phyloP scores from a whole-genome alignment of 495 filamentous ascomycete genomes.

The Xylaria castorea region DNA sequence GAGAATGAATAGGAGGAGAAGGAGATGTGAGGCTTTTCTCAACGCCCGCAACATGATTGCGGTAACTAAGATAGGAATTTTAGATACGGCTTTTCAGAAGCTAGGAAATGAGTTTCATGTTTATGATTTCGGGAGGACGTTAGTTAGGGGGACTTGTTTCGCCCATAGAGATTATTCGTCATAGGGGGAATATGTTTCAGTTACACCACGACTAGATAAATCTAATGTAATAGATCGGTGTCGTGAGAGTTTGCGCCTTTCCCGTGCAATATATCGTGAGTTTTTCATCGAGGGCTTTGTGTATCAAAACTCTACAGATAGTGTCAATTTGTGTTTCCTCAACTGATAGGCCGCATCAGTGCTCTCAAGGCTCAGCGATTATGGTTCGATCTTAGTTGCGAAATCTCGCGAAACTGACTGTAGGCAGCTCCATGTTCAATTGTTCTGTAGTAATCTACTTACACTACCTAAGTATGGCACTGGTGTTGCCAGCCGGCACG shows the following conservation, averaged over 20 bases:
- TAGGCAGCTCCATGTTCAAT: background rate
- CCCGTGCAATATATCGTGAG: background rate
- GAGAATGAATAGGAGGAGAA: background rate
- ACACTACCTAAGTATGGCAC: background rate
- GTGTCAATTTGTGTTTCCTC: background rate
- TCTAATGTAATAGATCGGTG: background rate
- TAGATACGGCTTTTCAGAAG: background rate
- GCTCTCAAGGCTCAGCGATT: background rate
- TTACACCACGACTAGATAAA: background rate
- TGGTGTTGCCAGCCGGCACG: background rate
- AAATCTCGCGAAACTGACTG: background rate
- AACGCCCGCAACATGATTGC: background rate
- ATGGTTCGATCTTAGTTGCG: background rate
- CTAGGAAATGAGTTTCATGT: background rate
- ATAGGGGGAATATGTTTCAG: background rate
- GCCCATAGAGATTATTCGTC: background rate
- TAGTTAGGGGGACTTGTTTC: background rate
- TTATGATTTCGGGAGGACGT: background rate
- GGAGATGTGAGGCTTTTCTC: background rate
- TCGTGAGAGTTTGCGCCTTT: background rate
- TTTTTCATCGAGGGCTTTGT: background rate
- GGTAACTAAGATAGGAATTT: background rate
- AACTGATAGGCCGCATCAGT: background rate
- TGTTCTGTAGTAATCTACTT: background rate
- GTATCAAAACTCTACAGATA: background rate